Evolutionary conservation across 352 stramenopile genomes (phyloP).

Genomic region (Phytophthora capsici): DNA sequence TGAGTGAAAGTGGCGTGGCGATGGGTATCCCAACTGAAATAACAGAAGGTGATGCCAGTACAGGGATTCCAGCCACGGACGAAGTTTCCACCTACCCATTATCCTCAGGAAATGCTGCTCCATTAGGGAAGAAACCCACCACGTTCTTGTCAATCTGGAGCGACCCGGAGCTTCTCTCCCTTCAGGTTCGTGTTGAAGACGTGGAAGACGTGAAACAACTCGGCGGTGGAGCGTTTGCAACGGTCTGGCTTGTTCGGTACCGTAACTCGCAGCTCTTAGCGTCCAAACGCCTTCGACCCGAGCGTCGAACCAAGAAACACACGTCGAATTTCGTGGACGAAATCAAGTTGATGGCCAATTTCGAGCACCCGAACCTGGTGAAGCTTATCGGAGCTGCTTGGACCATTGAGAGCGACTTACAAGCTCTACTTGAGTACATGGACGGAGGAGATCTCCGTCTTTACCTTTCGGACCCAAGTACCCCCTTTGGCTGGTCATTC

Average conservation of each 20-base stretch:
- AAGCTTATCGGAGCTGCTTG: constrained; percentile 49
- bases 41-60: constrained; percentile 9
- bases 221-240: constrained; percentile 35
- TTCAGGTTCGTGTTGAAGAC: constrained; percentile 38
- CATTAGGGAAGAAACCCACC: constrained; percentile 9
- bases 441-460: constrained; percentile 42
- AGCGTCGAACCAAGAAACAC: constrained; percentile 35
- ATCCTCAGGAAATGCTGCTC: constrained; percentile 5
- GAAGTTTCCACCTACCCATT: constrained; percentile 9
- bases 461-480: constrained; percentile 21
- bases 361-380: constrained; percentile 55
- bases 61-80: constrained; percentile 10
- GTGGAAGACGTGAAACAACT: constrained; percentile 37
- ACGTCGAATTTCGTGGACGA: constrained; percentile 49
- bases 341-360: constrained; percentile 51
- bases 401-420: constrained; percentile 46
- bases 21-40: constrained; percentile 24
- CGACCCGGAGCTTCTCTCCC: constrained; percentile 31
- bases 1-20: constrained; percentile 24
- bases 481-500: constrained; percentile 23
- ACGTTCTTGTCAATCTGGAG: constrained; percentile 38
- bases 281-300: constrained; percentile 33
- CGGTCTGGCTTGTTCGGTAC: constrained; percentile 39
- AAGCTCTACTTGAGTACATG: constrained; percentile 52
- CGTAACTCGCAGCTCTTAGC: constrained; percentile 34